Base-by-base conservation (phyloP, 176 grass and related monocot species). In the Zea luxurians region DNA sequence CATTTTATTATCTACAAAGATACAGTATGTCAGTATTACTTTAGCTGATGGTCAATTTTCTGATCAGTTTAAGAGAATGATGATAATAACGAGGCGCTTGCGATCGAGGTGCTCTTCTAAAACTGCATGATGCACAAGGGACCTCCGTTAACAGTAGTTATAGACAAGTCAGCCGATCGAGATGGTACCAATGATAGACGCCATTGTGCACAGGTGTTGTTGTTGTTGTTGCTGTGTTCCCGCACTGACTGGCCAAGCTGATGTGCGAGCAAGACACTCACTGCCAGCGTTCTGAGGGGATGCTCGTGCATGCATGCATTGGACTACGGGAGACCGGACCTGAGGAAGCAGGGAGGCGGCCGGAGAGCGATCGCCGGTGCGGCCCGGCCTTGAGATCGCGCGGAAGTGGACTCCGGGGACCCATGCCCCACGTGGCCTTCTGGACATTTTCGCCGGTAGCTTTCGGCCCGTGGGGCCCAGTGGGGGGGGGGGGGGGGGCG, bases 361-460 rank as follows among this genome's bases (percentile, higher is more conserved):
- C 80, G 64, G 72, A 38, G 81, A 83, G 81, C 50, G 72, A 87
- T 87, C 72, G 66, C 62, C 81, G 89, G 72, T 79, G 80, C 84
- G 84, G 89, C 65, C 89, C 81, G 71, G 81, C 71, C 80, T 74
- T 16, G 6, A 52, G 72, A 80, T 81, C 20, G 53, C 65, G 15
- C 57, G 35, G 88, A 77, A 74, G 82, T 81, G 87, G 77, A 49
- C 48, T 72, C 7, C 0, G 4, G 5, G 80, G 80, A 50, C 64
- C 80, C 76, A 44, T 34, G 1, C 13, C 57, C 66, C 71, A 84
- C 84, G 88, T 87, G 80, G 64, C 73, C 70, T 8, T 2, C 74
- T 59, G 64, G 80, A 64, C 47, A 53, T 79, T 79, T 75, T 52
- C 11, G 17, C 13, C 0, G 18, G 40, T 68, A 59, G n/a, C 78